A percentile compares a stretch with the other conserved stretches of the same genome.
Conservation (phyloP, 306 rosid genomes). For the Citrullus mucosospermus region DNA sequence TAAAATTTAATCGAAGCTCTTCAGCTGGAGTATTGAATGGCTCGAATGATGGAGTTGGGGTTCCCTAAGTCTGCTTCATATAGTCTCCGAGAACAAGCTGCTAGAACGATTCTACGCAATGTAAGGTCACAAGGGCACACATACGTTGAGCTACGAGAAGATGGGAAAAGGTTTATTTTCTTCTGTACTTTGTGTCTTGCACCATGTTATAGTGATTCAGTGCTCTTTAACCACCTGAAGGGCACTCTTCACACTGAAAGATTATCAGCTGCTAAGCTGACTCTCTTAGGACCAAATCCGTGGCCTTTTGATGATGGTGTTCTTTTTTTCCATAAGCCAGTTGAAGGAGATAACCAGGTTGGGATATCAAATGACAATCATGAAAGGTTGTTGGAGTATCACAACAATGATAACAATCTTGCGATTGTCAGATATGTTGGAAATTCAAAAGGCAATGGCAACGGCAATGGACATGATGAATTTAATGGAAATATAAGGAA, state of each 20-base stretch:
- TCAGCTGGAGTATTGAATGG: constrained; percentile 32
- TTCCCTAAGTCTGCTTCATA: constrained; percentile 22
- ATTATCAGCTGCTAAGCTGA: constrained; percentile 50
- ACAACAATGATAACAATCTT: constrained; percentile 27
- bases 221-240: constrained; percentile 65
- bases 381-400: constrained; percentile 31
- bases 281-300: constrained; percentile 61
- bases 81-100: constrained; percentile 48
- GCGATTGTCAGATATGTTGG: constrained; percentile 53
- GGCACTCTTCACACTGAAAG: constrained; percentile 66
- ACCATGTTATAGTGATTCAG: constrained; percentile 58
- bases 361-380: constrained; percentile 17
- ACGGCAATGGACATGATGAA: constrained; percentile 1
- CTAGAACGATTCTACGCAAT: constrained; percentile 48
- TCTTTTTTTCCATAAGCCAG: constrained; percentile 50
- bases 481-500: constrained; percentile 7
- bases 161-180: constrained; percentile 59
- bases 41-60: constrained; percentile 45
- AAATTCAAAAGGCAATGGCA: neutral
- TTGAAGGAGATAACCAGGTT: constrained; percentile 21
- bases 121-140: constrained; percentile 82
- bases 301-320: constrained; percentile 93
- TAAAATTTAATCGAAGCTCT: constrained; percentile 3
- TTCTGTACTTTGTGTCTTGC: constrained; percentile 77
- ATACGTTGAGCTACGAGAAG: constrained; percentile 68